Conservation (phyloP, 106 monocot species). For the Apostasia shenzhenica region DNA sequence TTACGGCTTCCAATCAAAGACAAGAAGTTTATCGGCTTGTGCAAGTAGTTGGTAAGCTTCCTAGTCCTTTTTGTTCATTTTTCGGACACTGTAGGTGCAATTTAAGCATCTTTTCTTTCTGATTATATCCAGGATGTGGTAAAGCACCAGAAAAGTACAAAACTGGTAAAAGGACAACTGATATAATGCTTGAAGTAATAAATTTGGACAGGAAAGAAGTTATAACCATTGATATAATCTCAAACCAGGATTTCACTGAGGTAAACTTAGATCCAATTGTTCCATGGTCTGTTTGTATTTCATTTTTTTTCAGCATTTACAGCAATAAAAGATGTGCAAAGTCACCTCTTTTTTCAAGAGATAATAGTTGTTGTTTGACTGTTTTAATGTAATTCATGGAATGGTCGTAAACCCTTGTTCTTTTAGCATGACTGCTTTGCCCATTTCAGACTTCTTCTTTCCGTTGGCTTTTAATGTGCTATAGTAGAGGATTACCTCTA, state of each 20-base stretch:
- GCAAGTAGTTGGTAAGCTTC: slow-evolving; percentile 67
- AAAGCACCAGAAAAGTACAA: slow-evolving; percentile 65
- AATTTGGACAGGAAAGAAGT: slow-evolving; percentile 85
- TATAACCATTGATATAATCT: slow-evolving; percentile 82
- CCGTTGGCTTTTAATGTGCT: no score
- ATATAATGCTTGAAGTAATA: slow-evolving; percentile 80
- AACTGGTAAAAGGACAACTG: slow-evolving; percentile 71
- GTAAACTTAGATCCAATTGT: slow-evolving; percentile 18
- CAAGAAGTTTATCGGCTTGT: slow-evolving; percentile 91
- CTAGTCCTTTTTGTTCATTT: not conserved
- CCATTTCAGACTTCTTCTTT: no score
- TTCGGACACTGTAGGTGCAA: not conserved
- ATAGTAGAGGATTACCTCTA: no score
- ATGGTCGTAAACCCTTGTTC: no score
- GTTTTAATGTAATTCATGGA: no score
- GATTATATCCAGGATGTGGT: slow-evolving; percentile 45
- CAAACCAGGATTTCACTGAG: slow-evolving; percentile 98
- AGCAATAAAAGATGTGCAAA: no score
- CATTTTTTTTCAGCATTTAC: no score
- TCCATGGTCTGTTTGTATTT: no score
- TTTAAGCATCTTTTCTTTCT: not conserved
- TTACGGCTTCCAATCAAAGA: slow-evolving; percentile 48
- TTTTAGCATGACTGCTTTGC: no score
- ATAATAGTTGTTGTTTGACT: no score
- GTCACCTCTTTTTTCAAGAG: no score